Base-by-base conservation (phyloP, 495 filamentous ascomycete genomes). In the Alectoria sarmentosa region DNA sequence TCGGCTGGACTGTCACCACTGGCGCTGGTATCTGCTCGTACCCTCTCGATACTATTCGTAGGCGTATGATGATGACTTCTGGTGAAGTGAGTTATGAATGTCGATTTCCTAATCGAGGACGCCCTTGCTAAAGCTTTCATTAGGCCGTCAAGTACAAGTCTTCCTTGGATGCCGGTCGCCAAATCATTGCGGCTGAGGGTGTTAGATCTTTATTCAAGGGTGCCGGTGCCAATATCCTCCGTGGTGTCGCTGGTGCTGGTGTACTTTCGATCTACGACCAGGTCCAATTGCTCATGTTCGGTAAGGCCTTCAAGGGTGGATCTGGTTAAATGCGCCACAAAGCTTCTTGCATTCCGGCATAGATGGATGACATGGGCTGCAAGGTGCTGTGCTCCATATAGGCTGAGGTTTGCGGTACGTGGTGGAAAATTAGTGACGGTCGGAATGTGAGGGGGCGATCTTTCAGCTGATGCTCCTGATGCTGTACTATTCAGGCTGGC, bases 161-260 rank as follows among this genome's bases (percentile, higher is more conserved):
- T 75, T 96, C 94, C 73, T 69, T 96, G 70, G 94, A 98, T 83
- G 94, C 94, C 76, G 91, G 83, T 80, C 83, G 84, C 79, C 90
- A 97, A 87, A 98, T 98, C 78, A 78, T 97, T 76, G 92, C 91
- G 82, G 88, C 90, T 79, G 95, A 98, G 84, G 94, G 94, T 85
- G 84, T 91, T 79, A 86, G 83, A 80, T 98, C 94, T 72, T 92
- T 98, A 79, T 98, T 98, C 91, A 98, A 98, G 90, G 94, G 94
- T 90, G 94, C 94, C 75, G 94, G 95, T 90, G 94, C 94, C 82
- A 98, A 98, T 88, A 98, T 98, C 79, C 95, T 98, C 83, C 94
- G 94, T 96, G 94, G 94, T 96, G 94, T 98, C 74, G 94, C 94
- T 76, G 94, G 94, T 91, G 94, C 94, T 82, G 94, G 94, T 98